Base-by-base conservation (phyloP, 2,329 filamentous ascomycete genomes). In the Harringtonia lauricola region DNA sequence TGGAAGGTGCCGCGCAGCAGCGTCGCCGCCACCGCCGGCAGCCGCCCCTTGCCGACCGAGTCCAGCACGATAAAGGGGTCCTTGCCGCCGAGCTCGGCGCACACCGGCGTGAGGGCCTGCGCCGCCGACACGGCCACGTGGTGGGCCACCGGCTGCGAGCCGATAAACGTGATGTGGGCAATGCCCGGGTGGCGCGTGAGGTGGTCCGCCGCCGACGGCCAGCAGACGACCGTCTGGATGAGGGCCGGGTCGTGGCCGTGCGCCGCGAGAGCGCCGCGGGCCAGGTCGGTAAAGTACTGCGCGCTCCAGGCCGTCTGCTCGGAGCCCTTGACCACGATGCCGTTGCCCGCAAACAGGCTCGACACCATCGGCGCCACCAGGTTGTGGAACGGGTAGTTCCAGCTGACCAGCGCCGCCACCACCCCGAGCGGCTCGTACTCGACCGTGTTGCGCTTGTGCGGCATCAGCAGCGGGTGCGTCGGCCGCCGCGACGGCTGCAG, bases 321-420 rank as follows among this genome's bases (percentile, higher is more conserved):
- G 41, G 87, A 95, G 39, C 84, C 86, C 66, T 98, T 98, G 61
- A 96, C 83, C 35, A 98, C 71, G 51, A 96, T 83, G 41, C 79
- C 86, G 59, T 96, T 95, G 38, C 92, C 92, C 14, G 89, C 74
- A 59, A 96, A 96, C 41, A 96, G 74, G 15, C 86, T 81, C 52
- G 86, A 89, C 58, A 96, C 94, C 52, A 95, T 76, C 14, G 90
- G 92, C 0, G 86, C 87, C 38, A 96, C 77, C 50, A 96, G 71
- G 64, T 98, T 98, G 67, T 98, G 92, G 63, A 96, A 94, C 36
- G 86, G 81, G 59, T 88, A 96, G 67, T 98, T 98, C 92, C 92
- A 98, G 58, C 85, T 92, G 36, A 98, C 87, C 42, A 90, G 82
- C 17, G 92, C 90, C 12, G 87, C 83, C 7, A 98, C 86, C 30